Conservation (phyloP, 2,329 filamentous ascomycete genomes). For the Sclerotinia minor region DNA sequence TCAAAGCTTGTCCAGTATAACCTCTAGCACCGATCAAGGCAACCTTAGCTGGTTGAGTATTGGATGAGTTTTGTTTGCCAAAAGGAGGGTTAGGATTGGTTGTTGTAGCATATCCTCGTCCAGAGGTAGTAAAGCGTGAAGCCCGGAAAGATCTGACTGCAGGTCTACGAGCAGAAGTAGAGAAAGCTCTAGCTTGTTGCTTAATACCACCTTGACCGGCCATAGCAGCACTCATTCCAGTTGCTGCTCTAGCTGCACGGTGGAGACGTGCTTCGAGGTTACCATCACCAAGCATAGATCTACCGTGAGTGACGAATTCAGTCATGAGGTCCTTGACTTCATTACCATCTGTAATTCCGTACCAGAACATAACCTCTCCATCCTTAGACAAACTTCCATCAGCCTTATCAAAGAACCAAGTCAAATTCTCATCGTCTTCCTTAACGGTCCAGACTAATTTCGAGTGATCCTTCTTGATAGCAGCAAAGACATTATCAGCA, state of each 20-base stretch:
- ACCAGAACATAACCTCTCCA: conserved; percentile 95
- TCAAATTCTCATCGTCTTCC: conserved; percentile 92
- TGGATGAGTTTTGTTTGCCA: conserved; percentile 84
- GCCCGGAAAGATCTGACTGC: conserved; percentile 31
- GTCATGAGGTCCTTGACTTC: conserved; percentile 82
- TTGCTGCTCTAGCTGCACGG: conserved; percentile 70
- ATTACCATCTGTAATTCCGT: conserved; percentile 71
- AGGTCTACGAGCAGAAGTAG: conserved; percentile 54
- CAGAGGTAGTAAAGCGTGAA: conserved; percentile 29
- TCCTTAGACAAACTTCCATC: conserved; percentile 85
- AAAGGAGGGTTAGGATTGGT: conserved; percentile 90
- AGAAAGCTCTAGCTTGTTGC: conserved; percentile 68
- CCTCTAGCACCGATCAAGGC: conserved; percentile 89
- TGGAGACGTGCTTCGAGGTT: conserved; percentile 86
- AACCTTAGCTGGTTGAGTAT: conserved; percentile 73
- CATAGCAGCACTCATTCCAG: conserved; percentile 54
- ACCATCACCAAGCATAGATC: conserved; percentile 84
- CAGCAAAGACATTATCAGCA: conserved; percentile 90
- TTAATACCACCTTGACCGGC: conserved; percentile 46
- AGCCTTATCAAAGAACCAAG: conserved; percentile 97
- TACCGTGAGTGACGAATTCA: conserved; percentile 79
- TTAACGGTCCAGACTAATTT: conserved; percentile 96
- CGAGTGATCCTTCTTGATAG: conserved; percentile 90
- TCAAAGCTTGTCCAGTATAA: conserved; percentile 89
- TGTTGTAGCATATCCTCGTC: conserved; percentile 58